Base-by-base conservation (phyloP, 352 stramenopile genomes). In the Pythium rhizo-oryzae region DNA sequence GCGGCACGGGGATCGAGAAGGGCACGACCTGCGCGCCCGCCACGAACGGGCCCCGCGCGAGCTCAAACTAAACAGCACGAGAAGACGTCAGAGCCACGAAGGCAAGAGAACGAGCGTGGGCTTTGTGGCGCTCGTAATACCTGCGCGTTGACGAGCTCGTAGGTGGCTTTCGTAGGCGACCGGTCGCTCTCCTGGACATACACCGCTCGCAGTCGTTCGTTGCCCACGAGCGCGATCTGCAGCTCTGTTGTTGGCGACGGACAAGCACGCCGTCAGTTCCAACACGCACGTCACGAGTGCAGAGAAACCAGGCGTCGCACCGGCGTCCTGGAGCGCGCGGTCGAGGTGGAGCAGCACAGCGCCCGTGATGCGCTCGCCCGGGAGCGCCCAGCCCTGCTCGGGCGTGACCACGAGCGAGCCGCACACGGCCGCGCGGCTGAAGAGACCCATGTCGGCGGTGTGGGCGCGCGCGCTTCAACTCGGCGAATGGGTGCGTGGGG, bases 291-390 rank as follows among this genome's bases (percentile, higher is more conserved):
- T 47, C 41, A 33, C 28, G 24, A 21, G 18, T 8, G 8, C 11
- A 24, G 30, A 8, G 5, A 39, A 24, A 1, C 1, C 18, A 19
- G 15, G 18, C 21, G 9, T 8, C 49, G 0, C 49, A 56, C 49
- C 16, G 9, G 25, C 12, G 23, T 56, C 16, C 16, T 47, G 15
- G 24, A 56, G 25, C 7, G 49, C 21, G 11, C 49, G 49, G 7
- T 28, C 16, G 49, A 56, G 49, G 49, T 39, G 49, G 24, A 56
- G 49, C 49, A 56, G 15, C 21, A 56, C 49, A 9, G n/a, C 49
- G 49, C 49, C 49, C 23, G 24, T 23, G 23, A 56, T 21, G 49
- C 15, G 21, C 49, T 56, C 49, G 11, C 49, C 49, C 15, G 49
- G 49, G 21, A 39, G 25, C 25, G 16, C 25, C 2, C 6, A 37